Evolutionary conservation across 108 stramenopile species (phyloP).

Genomic region (Skeletonema potamos): DNA sequence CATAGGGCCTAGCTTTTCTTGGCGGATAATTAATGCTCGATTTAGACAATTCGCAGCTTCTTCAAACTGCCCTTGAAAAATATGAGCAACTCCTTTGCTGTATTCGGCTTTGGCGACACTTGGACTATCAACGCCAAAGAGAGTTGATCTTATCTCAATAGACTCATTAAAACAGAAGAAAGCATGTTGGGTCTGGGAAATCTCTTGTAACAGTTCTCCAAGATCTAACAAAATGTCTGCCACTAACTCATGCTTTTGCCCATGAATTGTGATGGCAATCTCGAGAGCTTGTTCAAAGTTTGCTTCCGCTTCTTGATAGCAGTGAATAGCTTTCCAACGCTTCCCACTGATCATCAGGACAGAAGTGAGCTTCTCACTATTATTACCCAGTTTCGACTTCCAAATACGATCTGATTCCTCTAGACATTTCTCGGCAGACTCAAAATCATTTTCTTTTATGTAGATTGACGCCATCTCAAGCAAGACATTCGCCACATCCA

Average conservation of each 20-base stretch:
- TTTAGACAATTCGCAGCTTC: slow-evolving; percentile 66
- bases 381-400: slow-evolving; percentile 56
- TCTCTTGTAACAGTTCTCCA: slow-evolving; percentile 77
- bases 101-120: slow-evolving; percentile 68
- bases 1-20: slow-evolving; percentile 55
- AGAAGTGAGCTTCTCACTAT: slow-evolving; percentile 64
- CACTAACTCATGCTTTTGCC: slow-evolving; percentile 65
- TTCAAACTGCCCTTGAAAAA: slow-evolving; percentile 55
- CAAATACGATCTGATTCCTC: slow-evolving; percentile 77
- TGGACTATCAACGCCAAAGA: slow-evolving; percentile 55
- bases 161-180: slow-evolving; percentile 69
- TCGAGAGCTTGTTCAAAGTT: slow-evolving; percentile 70
- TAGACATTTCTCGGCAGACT: slow-evolving; percentile 66
- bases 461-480: slow-evolving; percentile 65
- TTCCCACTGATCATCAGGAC: slow-evolving; percentile 61
- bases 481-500: slow-evolving; percentile 80
- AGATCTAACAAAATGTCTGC: slow-evolving; percentile 72
- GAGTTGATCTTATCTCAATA: slow-evolving; percentile 54
- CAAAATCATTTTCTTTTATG: slow-evolving; percentile 39
- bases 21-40: slow-evolving; percentile 62
- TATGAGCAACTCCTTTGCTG: slow-evolving; percentile 72
- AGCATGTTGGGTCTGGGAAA: slow-evolving; percentile 58
- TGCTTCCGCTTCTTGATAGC: slow-evolving; percentile 60
- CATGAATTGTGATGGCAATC: slow-evolving; percentile 60
- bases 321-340: slow-evolving; percentile 59